Percentiles rank a stretch among this genome's conserved stretches.
These are phyloP conservation scores for Narthecium ossifragum DNA, from an alignment of 106 monocot genomes.

Conservation along the genomic window DNA sequence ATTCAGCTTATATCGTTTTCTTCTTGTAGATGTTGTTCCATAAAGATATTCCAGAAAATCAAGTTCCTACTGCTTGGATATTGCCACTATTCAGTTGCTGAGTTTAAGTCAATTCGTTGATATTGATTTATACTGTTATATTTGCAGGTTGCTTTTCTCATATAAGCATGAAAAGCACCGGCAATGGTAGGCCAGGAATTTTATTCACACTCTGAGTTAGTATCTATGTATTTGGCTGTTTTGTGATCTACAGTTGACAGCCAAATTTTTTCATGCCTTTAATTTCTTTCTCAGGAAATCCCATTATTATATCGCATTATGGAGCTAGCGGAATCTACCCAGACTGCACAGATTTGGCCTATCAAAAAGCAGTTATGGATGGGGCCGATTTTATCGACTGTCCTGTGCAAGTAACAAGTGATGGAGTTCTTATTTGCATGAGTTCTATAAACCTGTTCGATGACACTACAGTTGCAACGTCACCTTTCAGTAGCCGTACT, in stretches of 20 bases:
- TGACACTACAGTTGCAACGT: conserved; percentile 38
- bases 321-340: conserved; percentile 93
- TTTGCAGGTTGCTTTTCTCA: conserved; percentile 77
- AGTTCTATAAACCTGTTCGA: conserved; percentile 54
- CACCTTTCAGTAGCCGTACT: conserved; percentile 32
- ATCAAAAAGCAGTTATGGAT: conserved; percentile 65
- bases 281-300: conserved; percentile 32
- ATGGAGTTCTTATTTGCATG: conserved; percentile 75
- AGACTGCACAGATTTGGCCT: conserved; percentile 84
- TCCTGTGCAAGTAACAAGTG: conserved; percentile 64
- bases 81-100: too few relatives aligned
- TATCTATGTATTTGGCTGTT: not conserved
- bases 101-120: too few relatives aligned
- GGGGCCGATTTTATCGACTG: conserved; percentile 90
- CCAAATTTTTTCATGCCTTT: not conserved
- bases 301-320: conserved; percentile 64
- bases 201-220: not conserved
- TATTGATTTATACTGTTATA: not conserved
- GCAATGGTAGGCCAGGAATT: conserved; percentile 32
- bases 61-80: too few relatives aligned
- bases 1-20: too few relatives aligned
- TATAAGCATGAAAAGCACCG: conserved; percentile 33
- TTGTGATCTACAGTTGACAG: not conserved
- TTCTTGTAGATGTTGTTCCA: not conserved
- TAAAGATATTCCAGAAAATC: not conserved